Percentiles rank a stretch among this genome's conserved stretches.
phyloP scores from a whole-genome alignment of 202 grass and related monocot genomes.

The Setaria viridis region DNA sequence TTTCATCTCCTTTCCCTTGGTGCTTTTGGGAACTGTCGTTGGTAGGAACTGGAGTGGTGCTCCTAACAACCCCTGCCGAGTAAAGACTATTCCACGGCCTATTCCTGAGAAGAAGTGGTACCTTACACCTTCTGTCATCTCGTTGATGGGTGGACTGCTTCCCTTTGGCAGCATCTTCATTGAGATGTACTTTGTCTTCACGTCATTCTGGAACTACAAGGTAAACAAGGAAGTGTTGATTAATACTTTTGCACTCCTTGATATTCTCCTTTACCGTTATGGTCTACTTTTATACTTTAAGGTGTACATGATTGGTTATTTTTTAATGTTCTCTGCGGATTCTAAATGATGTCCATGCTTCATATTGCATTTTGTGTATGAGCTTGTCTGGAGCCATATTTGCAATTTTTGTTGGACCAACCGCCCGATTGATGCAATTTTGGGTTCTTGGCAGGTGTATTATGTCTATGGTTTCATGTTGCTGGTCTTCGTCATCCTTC shows the following conservation, averaged over 20 bases:
- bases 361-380: background rate
- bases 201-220: conserved; percentile 98
- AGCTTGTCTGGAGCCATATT: background rate
- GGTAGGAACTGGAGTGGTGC: conserved; percentile 88
- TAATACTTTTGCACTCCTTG: conserved; percentile 22
- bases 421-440: background rate
- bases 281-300: background rate
- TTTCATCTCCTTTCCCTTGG: conserved; percentile 91
- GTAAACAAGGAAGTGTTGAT: conserved; percentile 43
- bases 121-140: conserved; percentile 78
- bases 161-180: conserved; percentile 95
- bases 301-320: background rate
- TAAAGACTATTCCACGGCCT: conserved; percentile 88
- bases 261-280: background rate
- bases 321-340: conserved; percentile 1
- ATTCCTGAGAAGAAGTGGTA: conserved; percentile 95
- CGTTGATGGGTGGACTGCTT: conserved; percentile 87
- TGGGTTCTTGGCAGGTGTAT: conserved; percentile 61
- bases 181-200: conserved; percentile 97
- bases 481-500: conserved; percentile 74
- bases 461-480: conserved; percentile 85
- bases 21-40: conserved; percentile 81
- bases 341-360: conserved; percentile 11
- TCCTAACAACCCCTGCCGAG: conserved; percentile 88
- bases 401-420: conserved; percentile 21